phyloP scores from a whole-genome alignment of 192 early-diverging fungal genomes.

The Linnemannia elongata region DNA sequence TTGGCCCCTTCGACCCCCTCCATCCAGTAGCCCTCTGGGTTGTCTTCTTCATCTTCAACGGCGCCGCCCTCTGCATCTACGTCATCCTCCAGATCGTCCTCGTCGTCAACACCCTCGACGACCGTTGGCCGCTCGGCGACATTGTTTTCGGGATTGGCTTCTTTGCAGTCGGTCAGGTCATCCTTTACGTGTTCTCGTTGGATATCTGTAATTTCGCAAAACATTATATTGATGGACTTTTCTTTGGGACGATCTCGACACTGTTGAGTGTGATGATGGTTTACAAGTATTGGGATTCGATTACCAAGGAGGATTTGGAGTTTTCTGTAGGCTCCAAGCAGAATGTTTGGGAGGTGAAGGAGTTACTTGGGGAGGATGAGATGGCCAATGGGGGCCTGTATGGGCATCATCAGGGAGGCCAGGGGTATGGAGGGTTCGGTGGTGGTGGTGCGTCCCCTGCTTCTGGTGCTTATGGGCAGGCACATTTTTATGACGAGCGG shows the following conservation, averaged over 20 bases:
- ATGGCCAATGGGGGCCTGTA: slow-evolving; percentile 43
- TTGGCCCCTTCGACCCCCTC: slow-evolving; percentile 70
- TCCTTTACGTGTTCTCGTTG: slow-evolving; percentile 84
- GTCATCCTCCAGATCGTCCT: slow-evolving; percentile 91
- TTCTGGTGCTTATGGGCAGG: slow-evolving; percentile 33
- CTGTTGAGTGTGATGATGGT: slow-evolving; percentile 98
- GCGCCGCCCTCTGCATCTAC: slow-evolving; percentile 87
- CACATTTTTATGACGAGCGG: slow-evolving; percentile 38
- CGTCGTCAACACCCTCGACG: slow-evolving; percentile 95
- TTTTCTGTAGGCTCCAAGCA: slow-evolving; percentile 85
- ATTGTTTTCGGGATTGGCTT: slow-evolving; percentile 91
- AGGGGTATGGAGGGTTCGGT: slow-evolving; percentile 9
- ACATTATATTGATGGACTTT: slow-evolving; percentile 98
- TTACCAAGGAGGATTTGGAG: slow-evolving; percentile 98
- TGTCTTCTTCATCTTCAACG: slow-evolving; percentile 90
- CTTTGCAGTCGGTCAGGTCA: slow-evolving; percentile 88
- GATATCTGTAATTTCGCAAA: slow-evolving; percentile 90
- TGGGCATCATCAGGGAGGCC: slow-evolving; percentile 36
- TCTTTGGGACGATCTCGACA: slow-evolving; percentile 93
- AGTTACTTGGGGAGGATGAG: slow-evolving; percentile 71
- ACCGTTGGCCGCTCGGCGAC: slow-evolving; percentile 96
- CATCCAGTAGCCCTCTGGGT: slow-evolving; percentile 85
- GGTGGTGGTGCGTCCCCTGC: slow-evolving; percentile 14
- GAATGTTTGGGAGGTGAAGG: slow-evolving; percentile 88
- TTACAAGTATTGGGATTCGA: slow-evolving; percentile 99